Evolutionary conservation across 2,329 filamentous ascomycete species (phyloP), one percentile per base, ranked within the genome.

Genomic region (Annulohypoxylon truncatum): DNA sequence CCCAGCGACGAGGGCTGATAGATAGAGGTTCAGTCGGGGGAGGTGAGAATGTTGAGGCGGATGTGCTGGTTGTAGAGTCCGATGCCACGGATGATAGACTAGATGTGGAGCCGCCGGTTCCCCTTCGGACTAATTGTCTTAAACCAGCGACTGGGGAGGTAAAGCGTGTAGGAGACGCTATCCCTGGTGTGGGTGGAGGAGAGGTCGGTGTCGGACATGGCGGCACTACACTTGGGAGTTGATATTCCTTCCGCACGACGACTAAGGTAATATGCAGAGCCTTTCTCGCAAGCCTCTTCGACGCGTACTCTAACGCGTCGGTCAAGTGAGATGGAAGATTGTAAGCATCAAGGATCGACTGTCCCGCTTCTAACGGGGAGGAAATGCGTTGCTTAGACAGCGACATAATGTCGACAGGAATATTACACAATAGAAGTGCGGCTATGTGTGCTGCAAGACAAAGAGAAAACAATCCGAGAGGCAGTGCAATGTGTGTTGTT

Each of bases 301-400:
- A 89, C 12, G 83, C 81, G 71, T 89, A 87, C 62, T 89, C 87
- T 28, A 90, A 82, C 24, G 87, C 87, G 3, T 82, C 80, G 9
- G 78, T 82, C 58, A 90, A 75, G 44, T 82, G 80, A n/a, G 82
- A 77, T 1, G 88, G 87, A n/a, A 90, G 81, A 63, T 84, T 83
- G 68, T 87, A 82, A 31, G 81, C 79, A 71, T 89, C 85, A 64
- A 89, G 83, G 58, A 90, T 80, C 18, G 87, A 89, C 42, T 80
- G 79, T 15, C 87, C 87, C 26, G 88, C 87, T 80, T 90, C 88
- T 61, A 90, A 82, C 12, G 88, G 88, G 52, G 86, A 84, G 1
- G 88, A 90, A 72, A 90, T 90, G 61, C 79, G 81, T 59, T 82
- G 79, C 78, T 88, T 90, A 73, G 85, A 80, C 38, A 81, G 74